These are phyloP conservation scores for Trichoderma sp. DNA, from an alignment of 2,329 filamentous ascomycete species.

Conservation along the genomic window DNA sequence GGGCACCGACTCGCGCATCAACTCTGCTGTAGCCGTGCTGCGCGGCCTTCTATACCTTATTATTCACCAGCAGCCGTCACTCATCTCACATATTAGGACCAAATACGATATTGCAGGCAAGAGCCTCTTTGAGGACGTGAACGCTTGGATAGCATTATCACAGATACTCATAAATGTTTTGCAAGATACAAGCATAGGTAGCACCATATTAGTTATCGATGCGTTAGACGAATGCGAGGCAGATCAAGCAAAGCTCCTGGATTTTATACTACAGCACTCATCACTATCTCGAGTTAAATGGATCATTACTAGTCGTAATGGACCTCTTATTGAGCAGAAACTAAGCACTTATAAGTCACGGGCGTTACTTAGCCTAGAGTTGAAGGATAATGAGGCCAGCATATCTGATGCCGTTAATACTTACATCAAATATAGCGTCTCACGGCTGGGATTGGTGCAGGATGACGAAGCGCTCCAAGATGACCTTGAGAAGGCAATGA, in stretches of 20 bases:
- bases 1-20: conserved; percentile 32
- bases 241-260: not conserved
- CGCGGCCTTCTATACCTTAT: conserved; percentile 44
- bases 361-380: not conserved
- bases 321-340: not conserved
- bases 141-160: conserved; percentile 37
- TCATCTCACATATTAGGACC: conserved; percentile 37
- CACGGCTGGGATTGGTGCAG: not conserved
- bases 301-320: not conserved
- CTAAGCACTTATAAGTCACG: not conserved
- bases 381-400: not conserved
- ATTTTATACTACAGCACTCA: not conserved
- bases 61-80: conserved; percentile 31
- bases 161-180: conserved; percentile 39
- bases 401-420: not conserved
- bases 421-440: not conserved
- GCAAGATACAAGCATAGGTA: conserved; percentile 31
- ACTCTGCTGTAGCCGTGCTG: conserved; percentile 40
- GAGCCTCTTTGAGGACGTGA: conserved; percentile 40
- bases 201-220: not conserved
- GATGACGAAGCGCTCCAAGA: not conserved
- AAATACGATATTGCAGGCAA: conserved; percentile 26
- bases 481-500: not conserved
- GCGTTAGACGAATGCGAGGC: not conserved
- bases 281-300: not conserved